Conservation (phyloP, 208 protist species). For the Trypanosoma lewisi region DNA sequence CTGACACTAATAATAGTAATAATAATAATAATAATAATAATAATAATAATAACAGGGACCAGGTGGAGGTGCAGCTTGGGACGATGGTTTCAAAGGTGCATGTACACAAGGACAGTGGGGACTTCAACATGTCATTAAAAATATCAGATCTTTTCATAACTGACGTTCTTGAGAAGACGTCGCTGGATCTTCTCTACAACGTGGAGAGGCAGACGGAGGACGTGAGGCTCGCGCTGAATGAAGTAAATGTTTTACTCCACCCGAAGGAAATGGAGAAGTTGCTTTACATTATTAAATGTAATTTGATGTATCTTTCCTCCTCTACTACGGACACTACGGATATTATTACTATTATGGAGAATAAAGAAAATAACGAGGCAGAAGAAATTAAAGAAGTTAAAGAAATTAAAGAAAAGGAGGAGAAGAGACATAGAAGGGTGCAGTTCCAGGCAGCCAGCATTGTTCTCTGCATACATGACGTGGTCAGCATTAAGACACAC, state of each 20-base stretch:
- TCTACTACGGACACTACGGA: not conserved
- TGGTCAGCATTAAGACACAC: constrained; percentile 61
- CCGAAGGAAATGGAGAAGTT: constrained; percentile 64
- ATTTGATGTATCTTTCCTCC: constrained; percentile 30
- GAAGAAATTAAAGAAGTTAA: constrained; percentile 1
- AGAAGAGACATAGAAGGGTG: constrained; percentile 28
- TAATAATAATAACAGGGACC: too few species aligned
- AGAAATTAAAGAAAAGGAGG: not conserved
- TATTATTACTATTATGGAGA: not conserved
- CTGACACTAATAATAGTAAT: too few species aligned
- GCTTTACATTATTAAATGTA: constrained; percentile 52
- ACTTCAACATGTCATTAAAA: constrained; percentile 38
- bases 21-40: too few species aligned
- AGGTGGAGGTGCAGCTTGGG: constrained; percentile 69
- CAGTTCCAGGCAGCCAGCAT: constrained; percentile 51
- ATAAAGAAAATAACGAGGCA: not conserved
- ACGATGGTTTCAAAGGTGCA: constrained; percentile 55
- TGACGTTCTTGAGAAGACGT: constrained; percentile 58
- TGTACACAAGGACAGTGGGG: constrained; percentile 39
- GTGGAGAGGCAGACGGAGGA: constrained; percentile 20
- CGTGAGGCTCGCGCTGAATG: constrained; percentile 52
- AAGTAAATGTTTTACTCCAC: constrained; percentile 49
- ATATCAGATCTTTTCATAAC: constrained; percentile 67
- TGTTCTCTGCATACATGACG: constrained; percentile 57
- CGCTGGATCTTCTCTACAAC: constrained; percentile 42